Evolutionary conservation across 2,329 filamentous ascomycete genomes (phyloP).

Genomic region (Amylocarpus encephaloides): DNA sequence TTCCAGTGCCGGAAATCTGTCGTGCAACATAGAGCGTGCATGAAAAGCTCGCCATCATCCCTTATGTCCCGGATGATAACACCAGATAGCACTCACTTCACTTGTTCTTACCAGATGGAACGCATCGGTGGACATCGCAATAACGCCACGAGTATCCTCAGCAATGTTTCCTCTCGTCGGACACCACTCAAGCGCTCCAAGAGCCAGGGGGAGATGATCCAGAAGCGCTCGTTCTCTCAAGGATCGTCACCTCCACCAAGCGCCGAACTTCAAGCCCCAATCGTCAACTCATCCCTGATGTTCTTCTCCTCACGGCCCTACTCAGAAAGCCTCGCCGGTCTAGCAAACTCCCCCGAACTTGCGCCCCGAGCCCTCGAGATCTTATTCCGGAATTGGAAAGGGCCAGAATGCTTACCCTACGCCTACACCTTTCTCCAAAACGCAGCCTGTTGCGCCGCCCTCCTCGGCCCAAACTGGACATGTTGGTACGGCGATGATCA

Average conservation of each 20-base stretch:
- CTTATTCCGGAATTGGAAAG: constrained; percentile 13
- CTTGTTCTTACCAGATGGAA: no score
- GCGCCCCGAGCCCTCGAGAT: constrained; percentile 11
- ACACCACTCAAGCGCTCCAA: neutral
- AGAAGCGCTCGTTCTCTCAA: no score
- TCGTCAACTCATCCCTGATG: constrained; percentile 14
- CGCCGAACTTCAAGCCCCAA: neutral
- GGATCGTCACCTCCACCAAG: neutral
- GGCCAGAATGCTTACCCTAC: constrained; percentile 9
- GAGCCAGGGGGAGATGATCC: neutral
- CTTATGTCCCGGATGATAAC: no score
- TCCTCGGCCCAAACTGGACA: constrained; percentile 7
- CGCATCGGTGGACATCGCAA: no score
- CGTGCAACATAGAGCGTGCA: no score
- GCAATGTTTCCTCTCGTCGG: no score
- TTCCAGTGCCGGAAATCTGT: no score
- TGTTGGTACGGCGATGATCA: constrained; percentile 7
- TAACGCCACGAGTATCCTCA: no score
- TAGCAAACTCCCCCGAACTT: constrained; percentile 5
- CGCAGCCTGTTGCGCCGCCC: constrained; percentile 1
- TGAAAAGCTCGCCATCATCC: no score
- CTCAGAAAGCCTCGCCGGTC: constrained; percentile 5
- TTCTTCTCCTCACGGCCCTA: constrained; percentile 12
- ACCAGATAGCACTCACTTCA: no score
- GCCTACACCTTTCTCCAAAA: constrained; percentile 1